Conservation (phyloP, 2,329 filamentous ascomycete species). For the Hypoxylon sp. region DNA sequence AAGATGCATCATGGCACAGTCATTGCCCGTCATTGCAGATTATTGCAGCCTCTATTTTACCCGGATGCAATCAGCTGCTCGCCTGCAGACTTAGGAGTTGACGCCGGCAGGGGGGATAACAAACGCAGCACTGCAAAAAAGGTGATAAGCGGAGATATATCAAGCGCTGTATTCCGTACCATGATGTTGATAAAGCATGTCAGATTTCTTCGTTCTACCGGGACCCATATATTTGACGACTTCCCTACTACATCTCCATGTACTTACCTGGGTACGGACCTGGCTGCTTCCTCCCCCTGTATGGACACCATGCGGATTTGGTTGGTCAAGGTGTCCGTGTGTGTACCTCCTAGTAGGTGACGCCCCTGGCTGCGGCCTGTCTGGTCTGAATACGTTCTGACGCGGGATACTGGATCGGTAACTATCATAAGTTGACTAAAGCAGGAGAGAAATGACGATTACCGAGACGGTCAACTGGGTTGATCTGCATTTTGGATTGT, state of each 20-base stretch:
- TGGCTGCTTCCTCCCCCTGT: neutral
- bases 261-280: neutral
- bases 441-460: conserved; percentile 31
- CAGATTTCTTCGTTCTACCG: conserved; percentile 17
- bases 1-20: neutral
- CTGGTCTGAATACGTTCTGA: conserved; percentile 3
- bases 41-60: conserved; percentile 29
- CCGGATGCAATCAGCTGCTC: conserved; percentile 30
- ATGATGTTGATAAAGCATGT: conserved; percentile 22
- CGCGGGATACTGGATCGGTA: conserved; percentile 12
- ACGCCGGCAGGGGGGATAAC: conserved; percentile 5
- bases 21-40: neutral
- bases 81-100: conserved; percentile 20
- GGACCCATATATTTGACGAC: conserved; percentile 2
- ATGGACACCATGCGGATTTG: neutral
- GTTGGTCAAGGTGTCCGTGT: neutral
- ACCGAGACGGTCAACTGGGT: conserved; percentile 25
- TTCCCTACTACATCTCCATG: neutral
- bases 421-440: conserved; percentile 28
- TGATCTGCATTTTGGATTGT: conserved; percentile 37
- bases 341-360: conserved; percentile 12
- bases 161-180: conserved; percentile 6
- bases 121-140: conserved; percentile 2
- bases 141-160: conserved; percentile 16
- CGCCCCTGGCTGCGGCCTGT: conserved; percentile 6